Base-by-base conservation (phyloP, 2,329 filamentous ascomycete genomes). In the Calonectria leucothoes region DNA sequence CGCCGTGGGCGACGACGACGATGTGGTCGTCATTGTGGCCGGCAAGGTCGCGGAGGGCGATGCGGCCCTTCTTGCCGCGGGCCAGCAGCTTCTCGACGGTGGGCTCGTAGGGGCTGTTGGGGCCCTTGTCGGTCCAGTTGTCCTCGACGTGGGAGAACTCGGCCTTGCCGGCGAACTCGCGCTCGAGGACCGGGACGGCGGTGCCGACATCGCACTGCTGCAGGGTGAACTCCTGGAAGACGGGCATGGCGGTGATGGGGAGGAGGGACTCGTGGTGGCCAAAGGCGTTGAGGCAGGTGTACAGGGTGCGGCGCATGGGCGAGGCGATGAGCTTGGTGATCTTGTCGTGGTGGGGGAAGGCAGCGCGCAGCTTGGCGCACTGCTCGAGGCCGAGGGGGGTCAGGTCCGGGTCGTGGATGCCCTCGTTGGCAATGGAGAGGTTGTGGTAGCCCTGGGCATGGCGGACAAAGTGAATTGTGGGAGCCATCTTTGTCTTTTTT, bases 391-490 rank as follows among this genome's bases (percentile, higher is more conserved):
- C 96, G n/a, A 93, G 88, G 0, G 90, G 87, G 1, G 96, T 98
- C 68, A 98, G 90, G 72, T 91, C 87, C 1, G 96, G 95, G 81
- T 98, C 96, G n/a, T 83, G 92, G 49, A 98, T 87, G 74, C 86
- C 81, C 82, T 96, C 93, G 85, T 96, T 95, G 75, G 89, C 93
- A 31, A 87, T 80, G 75, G 81, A 88, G 81, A 97, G 90, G 84
- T 98, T 98, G 89, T 98, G 96, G 82, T 91, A 91, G 85, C 95
- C 95, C 85, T 95, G 88, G 15, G 93, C 93, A 83, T 95, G 93
- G 84, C 94, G 93, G 79, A 95, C 90, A 77, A 93, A 87, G 83
- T 94, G 91, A 76, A 94, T 86, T 52, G 87, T 90, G 31, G 88
- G 87, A 3, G 87, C 82, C 89, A 91, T 90, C 66, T 49, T 81